Percentiles rank a stretch among this genome's conserved stretches.
Evolutionary conservation across 805 yeast genomes (phyloP).

Genomic region (Candida railenensis): DNA sequence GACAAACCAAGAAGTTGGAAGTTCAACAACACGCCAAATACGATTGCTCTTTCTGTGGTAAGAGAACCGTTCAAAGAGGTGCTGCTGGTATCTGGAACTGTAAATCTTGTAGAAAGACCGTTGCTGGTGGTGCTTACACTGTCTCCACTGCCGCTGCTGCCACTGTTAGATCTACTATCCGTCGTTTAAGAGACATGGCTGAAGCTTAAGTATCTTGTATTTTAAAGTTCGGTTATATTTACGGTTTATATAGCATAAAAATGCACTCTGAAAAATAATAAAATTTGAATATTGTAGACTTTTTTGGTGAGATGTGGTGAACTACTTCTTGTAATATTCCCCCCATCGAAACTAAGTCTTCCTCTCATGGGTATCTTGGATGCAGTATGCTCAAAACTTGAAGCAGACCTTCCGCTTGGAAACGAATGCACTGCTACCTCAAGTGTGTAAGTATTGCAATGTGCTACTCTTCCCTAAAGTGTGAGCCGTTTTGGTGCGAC

Average conservation of each 20-base stretch:
- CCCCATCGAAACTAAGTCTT: no score
- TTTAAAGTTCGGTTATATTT: conserved; percentile 19
- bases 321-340: no score
- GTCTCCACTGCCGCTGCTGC: conserved; percentile 99
- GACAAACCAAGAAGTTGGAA: conserved; percentile 99
- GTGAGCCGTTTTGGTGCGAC: neutral
- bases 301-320: no score
- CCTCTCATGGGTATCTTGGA: no score
- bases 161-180: conserved; percentile 99
- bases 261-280: conserved; percentile 4
- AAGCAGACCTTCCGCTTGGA: no score
- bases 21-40: conserved; percentile 98
- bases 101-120: conserved; percentile 90
- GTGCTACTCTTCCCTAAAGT: no score
- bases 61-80: conserved; percentile 95
- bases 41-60: conserved; percentile 99
- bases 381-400: no score
- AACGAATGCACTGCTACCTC: no score
- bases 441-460: no score
- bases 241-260: conserved; percentile 7
- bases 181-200: conserved; percentile 99
- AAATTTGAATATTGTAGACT: neutral
- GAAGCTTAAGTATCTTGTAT: conserved; percentile 74
- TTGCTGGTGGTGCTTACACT: conserved; percentile 99
- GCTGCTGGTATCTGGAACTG: conserved; percentile 99